Evolutionary conservation across 169 alveolate genomes (phyloP).

Genomic region (Plasmodium berghei): DNA sequence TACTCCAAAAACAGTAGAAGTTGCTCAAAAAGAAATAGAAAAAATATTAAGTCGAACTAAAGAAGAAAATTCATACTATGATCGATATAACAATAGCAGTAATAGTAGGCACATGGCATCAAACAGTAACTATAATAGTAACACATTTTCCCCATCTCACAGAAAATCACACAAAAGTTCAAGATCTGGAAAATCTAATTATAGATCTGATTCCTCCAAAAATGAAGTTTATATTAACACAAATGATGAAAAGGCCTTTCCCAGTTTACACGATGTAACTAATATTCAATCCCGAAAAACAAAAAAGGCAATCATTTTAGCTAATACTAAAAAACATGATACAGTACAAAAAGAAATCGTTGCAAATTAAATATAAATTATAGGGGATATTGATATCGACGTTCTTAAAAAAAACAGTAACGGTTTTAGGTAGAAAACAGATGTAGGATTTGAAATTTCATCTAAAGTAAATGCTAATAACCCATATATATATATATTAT

Average conservation of each 20-base stretch:
- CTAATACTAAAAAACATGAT: slow-evolving; percentile 24
- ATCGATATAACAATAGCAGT: not conserved
- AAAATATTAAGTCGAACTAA: slow-evolving; percentile 44
- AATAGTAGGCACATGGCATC: slow-evolving; percentile 11
- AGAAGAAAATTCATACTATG: slow-evolving; percentile 25
- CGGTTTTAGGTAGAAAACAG: not conserved
- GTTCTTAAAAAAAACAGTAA: not conserved
- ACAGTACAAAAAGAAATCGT: slow-evolving; percentile 11
- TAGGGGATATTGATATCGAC: too few relatives aligned
- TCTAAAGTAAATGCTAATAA: too few relatives aligned
- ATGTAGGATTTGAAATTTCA: not conserved
- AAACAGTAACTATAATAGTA: slow-evolving; percentile 16
- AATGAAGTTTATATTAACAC: slow-evolving; percentile 58
- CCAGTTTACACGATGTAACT: slow-evolving; percentile 73
- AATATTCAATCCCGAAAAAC: slow-evolving; percentile 51
- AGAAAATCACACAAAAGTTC: slow-evolving; percentile 15
- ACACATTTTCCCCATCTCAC: slow-evolving; percentile 11
- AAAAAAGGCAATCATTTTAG: slow-evolving; percentile 39
- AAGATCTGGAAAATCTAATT: slow-evolving; percentile 6
- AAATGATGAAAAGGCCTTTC: slow-evolving; percentile 69
- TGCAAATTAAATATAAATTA: not conserved
- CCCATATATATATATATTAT: not conserved
- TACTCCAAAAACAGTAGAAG: slow-evolving; percentile 48
- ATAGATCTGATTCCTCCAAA: slow-evolving; percentile 24
- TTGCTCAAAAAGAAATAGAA: slow-evolving; percentile 57